Evolutionary conservation across 805 yeast species (phyloP).

Genomic region (Priceomyces medius): DNA sequence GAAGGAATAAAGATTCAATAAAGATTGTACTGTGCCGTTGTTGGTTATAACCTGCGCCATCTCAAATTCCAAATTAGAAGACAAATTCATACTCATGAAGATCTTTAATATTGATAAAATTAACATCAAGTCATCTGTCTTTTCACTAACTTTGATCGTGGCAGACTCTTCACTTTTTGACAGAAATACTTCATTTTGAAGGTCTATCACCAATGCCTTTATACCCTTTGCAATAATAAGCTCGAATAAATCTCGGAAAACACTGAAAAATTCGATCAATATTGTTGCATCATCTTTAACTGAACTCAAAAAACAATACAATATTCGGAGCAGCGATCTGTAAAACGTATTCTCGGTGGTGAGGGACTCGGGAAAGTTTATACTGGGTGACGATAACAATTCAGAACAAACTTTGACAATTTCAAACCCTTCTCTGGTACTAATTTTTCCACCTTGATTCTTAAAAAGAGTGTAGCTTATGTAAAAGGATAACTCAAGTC

Average conservation of each 20-base stretch:
- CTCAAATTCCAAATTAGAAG: slow-evolving; percentile 46
- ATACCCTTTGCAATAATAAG: slow-evolving; percentile 65
- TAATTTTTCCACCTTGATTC: slow-evolving; percentile 23
- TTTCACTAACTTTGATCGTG: slow-evolving; percentile 41
- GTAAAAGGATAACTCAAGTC: slow-evolving; percentile 67
- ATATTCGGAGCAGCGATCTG: slow-evolving; percentile 60
- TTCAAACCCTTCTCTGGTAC: slow-evolving; percentile 37
- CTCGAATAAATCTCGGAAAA: slow-evolving; percentile 58
- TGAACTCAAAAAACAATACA: slow-evolving; percentile 48
- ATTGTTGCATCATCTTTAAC: slow-evolving; percentile 39
- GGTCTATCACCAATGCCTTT: slow-evolving; percentile 53
- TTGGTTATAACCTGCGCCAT: slow-evolving; percentile 54
- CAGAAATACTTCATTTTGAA: slow-evolving; percentile 55
- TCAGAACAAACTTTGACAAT: slow-evolving; percentile 44
- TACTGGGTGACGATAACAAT: slow-evolving; percentile 48
- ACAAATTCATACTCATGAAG: slow-evolving; percentile 49
- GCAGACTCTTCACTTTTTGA: slow-evolving; percentile 33
- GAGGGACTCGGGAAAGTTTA: slow-evolving; percentile 47
- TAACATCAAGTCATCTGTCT: slow-evolving; percentile 63
- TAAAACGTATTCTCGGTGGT: slow-evolving; percentile 42
- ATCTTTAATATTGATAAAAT: slow-evolving; percentile 64
- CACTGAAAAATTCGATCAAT: slow-evolving; percentile 48
- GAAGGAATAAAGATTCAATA: slow-evolving; percentile 64
- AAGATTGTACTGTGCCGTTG: slow-evolving; percentile 59
- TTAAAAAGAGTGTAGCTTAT: slow-evolving; percentile 42